A percentile compares a stretch with the other conserved stretches of the same genome.
Evolutionary conservation across 805 yeast species (phyloP).

Genomic region (Teunomyces lycoperdinae): DNA sequence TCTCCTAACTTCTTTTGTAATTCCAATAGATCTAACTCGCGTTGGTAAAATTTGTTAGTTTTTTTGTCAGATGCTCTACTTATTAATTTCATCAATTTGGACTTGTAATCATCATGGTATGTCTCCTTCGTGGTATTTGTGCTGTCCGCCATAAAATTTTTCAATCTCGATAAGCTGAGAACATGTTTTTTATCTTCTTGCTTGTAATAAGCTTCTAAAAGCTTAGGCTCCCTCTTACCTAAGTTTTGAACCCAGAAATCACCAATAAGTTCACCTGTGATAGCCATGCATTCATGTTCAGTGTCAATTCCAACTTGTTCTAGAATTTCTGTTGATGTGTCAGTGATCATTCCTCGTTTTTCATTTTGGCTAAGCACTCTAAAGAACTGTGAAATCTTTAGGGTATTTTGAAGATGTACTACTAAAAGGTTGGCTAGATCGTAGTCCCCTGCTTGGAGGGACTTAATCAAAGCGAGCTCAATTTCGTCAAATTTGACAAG

Average conservation of each 20-base stretch:
- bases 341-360: slow-evolving; percentile 22
- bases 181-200: slow-evolving; percentile 30
- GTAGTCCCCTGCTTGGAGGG: slow-evolving; percentile 58
- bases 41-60: slow-evolving; percentile 19
- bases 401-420: slow-evolving; percentile 48
- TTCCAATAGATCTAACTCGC: slow-evolving; percentile 32
- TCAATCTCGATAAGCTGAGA: slow-evolving; percentile 16
- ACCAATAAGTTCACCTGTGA: slow-evolving; percentile 38
- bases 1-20: slow-evolving; percentile 31
- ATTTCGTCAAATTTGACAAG: slow-evolving; percentile 70
- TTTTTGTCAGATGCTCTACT: slow-evolving; percentile 20
- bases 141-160: slow-evolving; percentile 15
- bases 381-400: slow-evolving; percentile 67
- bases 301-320: slow-evolving; percentile 11
- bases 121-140: slow-evolving; percentile 10
- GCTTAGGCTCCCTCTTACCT: slow-evolving; percentile 20
- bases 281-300: slow-evolving; percentile 20
- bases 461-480: slow-evolving; percentile 63
- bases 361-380: slow-evolving; percentile 55
- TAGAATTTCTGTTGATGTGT: slow-evolving; percentile 28
- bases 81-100: slow-evolving; percentile 19
- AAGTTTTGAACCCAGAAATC: slow-evolving; percentile 35
- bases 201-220: slow-evolving; percentile 27
- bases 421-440: slow-evolving; percentile 62
- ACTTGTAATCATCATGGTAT: slow-evolving; percentile 23